Evolutionary conservation across 805 yeast species (phyloP).

Genomic region (Ogataea haglerorum): DNA sequence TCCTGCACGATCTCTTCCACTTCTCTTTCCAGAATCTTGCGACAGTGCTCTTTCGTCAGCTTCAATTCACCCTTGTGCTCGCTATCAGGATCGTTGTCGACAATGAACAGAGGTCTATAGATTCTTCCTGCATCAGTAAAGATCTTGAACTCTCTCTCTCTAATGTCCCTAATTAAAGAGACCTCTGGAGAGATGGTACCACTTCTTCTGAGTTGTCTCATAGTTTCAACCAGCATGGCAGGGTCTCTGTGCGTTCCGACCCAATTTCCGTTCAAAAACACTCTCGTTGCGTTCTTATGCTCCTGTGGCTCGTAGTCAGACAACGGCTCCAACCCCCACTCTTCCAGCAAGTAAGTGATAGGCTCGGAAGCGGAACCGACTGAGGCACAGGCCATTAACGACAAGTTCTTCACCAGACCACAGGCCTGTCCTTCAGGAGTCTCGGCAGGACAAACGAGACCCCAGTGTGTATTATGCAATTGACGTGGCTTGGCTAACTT

Average conservation of each 20-base stretch:
- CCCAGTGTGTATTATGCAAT: slow-evolving; percentile 99
- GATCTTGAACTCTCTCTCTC: slow-evolving; percentile 93
- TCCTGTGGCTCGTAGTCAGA: slow-evolving; percentile 94
- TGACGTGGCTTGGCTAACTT: slow-evolving; percentile 98
- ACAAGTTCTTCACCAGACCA: slow-evolving; percentile 95
- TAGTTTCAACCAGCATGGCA: slow-evolving; percentile 83
- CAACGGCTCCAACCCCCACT: slow-evolving; percentile 99
- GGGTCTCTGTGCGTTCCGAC: slow-evolving; percentile 98
- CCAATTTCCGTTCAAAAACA: slow-evolving; percentile 99
- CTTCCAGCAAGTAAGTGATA: slow-evolving; percentile 86
- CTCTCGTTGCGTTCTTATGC: slow-evolving; percentile 86
- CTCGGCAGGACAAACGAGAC: slow-evolving; percentile 98
- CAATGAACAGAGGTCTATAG: slow-evolving; percentile 92
- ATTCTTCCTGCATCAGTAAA: slow-evolving; percentile 99
- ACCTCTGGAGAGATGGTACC: slow-evolving; percentile 97
- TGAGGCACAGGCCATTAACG: slow-evolving; percentile 95
- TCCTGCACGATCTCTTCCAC: slow-evolving; percentile 56
- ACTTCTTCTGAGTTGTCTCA: slow-evolving; percentile 86
- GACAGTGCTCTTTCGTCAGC: slow-evolving; percentile 80
- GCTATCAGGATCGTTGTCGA: slow-evolving; percentile 75
- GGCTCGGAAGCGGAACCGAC: slow-evolving; percentile 98
- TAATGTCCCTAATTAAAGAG: slow-evolving; percentile 91
- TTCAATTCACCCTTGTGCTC: slow-evolving; percentile 72
- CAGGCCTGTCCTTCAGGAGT: slow-evolving; percentile 99
- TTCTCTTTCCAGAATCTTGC: slow-evolving; percentile 59